Base-by-base conservation (phyloP, 352 stramenopile genomes). In the Phytophthora crassamura region DNA sequence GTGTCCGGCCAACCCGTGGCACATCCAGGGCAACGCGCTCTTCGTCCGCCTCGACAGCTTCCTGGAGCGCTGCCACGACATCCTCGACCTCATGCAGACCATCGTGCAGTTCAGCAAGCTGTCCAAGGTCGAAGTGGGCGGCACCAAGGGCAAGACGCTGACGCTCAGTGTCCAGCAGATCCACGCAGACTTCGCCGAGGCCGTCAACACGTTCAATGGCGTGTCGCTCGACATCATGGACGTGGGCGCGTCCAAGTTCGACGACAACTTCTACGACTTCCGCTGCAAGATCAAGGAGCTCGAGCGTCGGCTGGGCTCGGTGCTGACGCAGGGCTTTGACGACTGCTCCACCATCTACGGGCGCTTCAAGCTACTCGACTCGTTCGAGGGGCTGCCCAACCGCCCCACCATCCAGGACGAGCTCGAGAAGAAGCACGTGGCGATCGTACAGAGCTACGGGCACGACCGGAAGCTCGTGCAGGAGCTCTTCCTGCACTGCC, bases 51-150 rank as follows among this genome's bases (percentile, higher is more conserved):
- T 99, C 5, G 97, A 99, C 67, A 96, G 81, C 39, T 99, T 99
- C 62, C 84, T 99, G 2, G 97, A 99, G 72, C 89, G 97, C 48
- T 98, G 94, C 75, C 94, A 99, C 64, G 97, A 99, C 74, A 98
- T 99, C 48, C 77, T 99, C 1, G 97, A 99, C 72, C 78, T 99
- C 20, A 99, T 93, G 18, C 94, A 99, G 74, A 99, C 96, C 7
- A 98, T 99, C 56, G 94, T 99, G 28, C 96, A 99, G 77, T 99
- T 99, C 71, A 98, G 87, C 48, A 99, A 99, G 72, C 82, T 99
- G 7, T 93, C 93, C 38, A 98, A 98, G 80, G 98, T 99, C 33
- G 95, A 99, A 77, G 93, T 99, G 30, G 97, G 97, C 10, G 95
- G 95, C n/a, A 99, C 94, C 3, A 99, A 99, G 73, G 97, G 97